Evolutionary conservation across 2,329 filamentous ascomycete genomes (phyloP).

Genomic region (Plectosphaerella sp.): DNA sequence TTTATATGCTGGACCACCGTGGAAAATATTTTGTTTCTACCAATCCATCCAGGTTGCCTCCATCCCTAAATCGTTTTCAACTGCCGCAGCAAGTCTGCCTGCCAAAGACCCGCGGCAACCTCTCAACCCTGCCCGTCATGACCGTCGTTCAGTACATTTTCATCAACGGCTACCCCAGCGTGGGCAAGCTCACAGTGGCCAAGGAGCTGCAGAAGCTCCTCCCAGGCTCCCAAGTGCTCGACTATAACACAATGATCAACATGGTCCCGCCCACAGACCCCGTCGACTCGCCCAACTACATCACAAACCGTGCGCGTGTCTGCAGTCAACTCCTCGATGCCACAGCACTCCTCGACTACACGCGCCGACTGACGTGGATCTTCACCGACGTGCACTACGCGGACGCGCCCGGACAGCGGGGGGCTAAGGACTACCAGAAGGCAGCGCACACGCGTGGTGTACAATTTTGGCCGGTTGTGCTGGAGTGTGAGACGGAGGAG

Average conservation of each 20-base stretch:
- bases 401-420: slow-evolving; percentile 1
- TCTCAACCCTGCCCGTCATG: no score
- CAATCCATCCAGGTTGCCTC: no score
- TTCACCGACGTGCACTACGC: slow-evolving; percentile 18
- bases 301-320: slow-evolving; percentile 11
- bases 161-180: slow-evolving; percentile 26
- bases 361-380: slow-evolving; percentile 13
- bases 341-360: slow-evolving; percentile 4
- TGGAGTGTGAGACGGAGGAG: no score
- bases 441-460: background rate
- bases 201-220: slow-evolving; percentile 20
- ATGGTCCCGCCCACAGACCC: slow-evolving; percentile 10
- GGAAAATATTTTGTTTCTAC: no score
- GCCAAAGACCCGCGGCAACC: no score
- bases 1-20: no score
- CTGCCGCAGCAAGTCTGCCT: no score
- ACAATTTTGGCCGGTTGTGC: no score
- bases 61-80: no score
- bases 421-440: slow-evolving; percentile 14
- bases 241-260: slow-evolving; percentile 26
- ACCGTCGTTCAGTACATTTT: slow-evolving; percentile 13
- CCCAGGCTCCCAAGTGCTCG: slow-evolving; percentile 17
- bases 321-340: slow-evolving; percentile 3
- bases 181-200: slow-evolving; percentile 25
- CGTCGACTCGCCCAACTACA: slow-evolving; percentile 15